Conservation (phyloP, 139 green algal species). For the Picochlorum costavermella region DNA sequence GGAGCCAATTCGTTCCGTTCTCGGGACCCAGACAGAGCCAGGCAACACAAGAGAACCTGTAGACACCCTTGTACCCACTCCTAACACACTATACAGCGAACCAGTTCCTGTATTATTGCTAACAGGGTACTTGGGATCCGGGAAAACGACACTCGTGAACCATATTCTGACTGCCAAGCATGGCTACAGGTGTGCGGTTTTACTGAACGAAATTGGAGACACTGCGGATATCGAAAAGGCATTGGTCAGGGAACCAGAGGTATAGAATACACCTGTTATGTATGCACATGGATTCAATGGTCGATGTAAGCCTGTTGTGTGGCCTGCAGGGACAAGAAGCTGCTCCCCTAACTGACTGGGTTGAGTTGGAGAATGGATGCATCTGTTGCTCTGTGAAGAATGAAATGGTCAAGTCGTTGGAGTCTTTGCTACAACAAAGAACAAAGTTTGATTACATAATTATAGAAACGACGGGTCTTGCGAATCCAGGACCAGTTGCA, state of each 20-base stretch:
- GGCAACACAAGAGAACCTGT: not conserved
- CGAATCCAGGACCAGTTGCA: slow-evolving; percentile 78
- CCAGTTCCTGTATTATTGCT: slow-evolving; percentile 58
- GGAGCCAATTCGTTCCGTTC: not conserved
- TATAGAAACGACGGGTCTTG: slow-evolving; percentile 85
- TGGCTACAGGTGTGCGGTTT: slow-evolving; percentile 70
- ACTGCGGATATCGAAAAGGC: slow-evolving; percentile 69
- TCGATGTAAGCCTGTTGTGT: not conserved
- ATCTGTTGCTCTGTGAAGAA: slow-evolving; percentile 94
- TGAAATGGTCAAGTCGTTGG: slow-evolving; percentile 72
- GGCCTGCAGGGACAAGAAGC: slow-evolving; percentile 11
- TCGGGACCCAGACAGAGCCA: not conserved
- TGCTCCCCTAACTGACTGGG: slow-evolving; percentile 64
- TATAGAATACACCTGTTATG: slow-evolving; percentile 7
- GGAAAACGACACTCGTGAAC: slow-evolving; percentile 86
- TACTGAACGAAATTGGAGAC: slow-evolving; percentile 85
- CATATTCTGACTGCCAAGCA: slow-evolving; percentile 78
- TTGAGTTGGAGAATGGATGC: slow-evolving; percentile 96
- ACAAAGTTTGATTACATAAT: slow-evolving; percentile 77
- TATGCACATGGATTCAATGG: not conserved
- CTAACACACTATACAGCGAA: not conserved
- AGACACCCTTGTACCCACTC: not conserved
- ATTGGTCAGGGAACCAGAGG: slow-evolving; percentile 53
- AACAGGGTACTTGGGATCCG: slow-evolving; percentile 41
- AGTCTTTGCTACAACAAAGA: slow-evolving; percentile 43